These are phyloP conservation scores for Phytophthora tentaculata DNA, from an alignment of 352 stramenopile genomes.

Conservation along the genomic window DNA sequence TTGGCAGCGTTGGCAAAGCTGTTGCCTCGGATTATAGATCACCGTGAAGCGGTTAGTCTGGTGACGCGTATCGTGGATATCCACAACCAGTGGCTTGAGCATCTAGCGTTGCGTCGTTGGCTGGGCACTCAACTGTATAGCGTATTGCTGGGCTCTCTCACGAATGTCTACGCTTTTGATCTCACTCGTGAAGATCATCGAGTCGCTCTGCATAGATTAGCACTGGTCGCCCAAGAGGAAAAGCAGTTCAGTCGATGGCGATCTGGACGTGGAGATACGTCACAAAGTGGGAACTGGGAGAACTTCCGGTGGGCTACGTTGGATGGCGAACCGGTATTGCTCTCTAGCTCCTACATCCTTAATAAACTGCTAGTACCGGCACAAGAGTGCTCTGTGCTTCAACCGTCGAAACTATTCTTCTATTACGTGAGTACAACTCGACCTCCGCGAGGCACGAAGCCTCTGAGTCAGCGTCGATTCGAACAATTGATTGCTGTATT, in stretches of 20 bases:
- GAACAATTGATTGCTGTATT: constrained; percentile 61
- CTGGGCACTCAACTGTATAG: constrained; percentile 65
- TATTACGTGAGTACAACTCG: constrained; percentile 86
- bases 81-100: constrained; percentile 58
- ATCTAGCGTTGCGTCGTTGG: constrained; percentile 54
- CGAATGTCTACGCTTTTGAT: constrained; percentile 72
- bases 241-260: constrained; percentile 69
- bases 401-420: constrained; percentile 47
- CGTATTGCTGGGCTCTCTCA: constrained; percentile 70
- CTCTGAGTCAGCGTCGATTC: constrained; percentile 56
- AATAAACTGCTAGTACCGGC: constrained; percentile 55
- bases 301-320: constrained; percentile 88
- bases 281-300: constrained; percentile 88
- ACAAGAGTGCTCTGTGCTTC: background rate
- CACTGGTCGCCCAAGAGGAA: constrained; percentile 73
- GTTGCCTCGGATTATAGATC: constrained; percentile 73
- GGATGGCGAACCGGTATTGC: constrained; percentile 58
- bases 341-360: constrained; percentile 80
- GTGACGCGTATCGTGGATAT: constrained; percentile 53
- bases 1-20: constrained; percentile 44
- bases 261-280: constrained; percentile 66
- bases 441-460: constrained; percentile 62
- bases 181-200: constrained; percentile 48
- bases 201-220: constrained; percentile 60
- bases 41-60: constrained; percentile 51